These are phyloP conservation scores for Eucalyptus microcorys DNA, from an alignment of 345 rosid species.

Conservation along the genomic window DNA sequence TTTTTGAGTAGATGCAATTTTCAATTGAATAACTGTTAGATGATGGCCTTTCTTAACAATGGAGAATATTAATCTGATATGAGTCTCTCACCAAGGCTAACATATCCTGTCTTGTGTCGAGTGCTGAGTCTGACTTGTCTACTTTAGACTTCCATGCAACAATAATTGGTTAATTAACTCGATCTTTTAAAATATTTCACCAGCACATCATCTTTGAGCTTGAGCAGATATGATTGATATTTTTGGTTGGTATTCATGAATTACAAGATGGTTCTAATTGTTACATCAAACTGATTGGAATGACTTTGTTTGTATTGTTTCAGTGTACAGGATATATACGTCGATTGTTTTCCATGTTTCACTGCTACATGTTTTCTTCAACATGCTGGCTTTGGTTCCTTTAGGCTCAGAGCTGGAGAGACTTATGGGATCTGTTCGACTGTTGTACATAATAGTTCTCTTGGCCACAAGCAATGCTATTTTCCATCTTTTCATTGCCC, in stretches of 20 bases:
- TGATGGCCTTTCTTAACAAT: neutral
- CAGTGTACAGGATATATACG: slow-evolving; percentile 87
- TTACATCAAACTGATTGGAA: neutral
- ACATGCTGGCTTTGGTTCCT: slow-evolving; percentile 97
- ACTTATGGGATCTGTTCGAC: slow-evolving; percentile 89
- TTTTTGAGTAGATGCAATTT: neutral
- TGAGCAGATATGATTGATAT: neutral
- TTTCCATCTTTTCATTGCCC: slow-evolving; percentile 65
- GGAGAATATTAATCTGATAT: neutral
- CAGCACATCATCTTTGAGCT: neutral
- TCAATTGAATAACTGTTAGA: neutral
- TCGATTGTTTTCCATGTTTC: slow-evolving; percentile 84
- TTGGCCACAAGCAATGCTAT: slow-evolving; percentile 80
- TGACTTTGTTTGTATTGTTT: neutral
- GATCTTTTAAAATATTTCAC: neutral
- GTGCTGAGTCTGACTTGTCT: neutral
- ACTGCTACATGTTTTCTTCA: slow-evolving; percentile 80
- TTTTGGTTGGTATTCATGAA: neutral
- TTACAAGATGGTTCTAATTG: neutral
- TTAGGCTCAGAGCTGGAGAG: slow-evolving; percentile 95
- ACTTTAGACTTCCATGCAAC: neutral
- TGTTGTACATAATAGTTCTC: slow-evolving; percentile 56
- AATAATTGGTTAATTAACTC: neutral
- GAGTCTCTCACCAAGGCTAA: neutral
- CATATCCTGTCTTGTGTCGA: neutral